Conservation (phyloP, 495 filamentous ascomycete genomes). For the Geoglossum glabrum region DNA sequence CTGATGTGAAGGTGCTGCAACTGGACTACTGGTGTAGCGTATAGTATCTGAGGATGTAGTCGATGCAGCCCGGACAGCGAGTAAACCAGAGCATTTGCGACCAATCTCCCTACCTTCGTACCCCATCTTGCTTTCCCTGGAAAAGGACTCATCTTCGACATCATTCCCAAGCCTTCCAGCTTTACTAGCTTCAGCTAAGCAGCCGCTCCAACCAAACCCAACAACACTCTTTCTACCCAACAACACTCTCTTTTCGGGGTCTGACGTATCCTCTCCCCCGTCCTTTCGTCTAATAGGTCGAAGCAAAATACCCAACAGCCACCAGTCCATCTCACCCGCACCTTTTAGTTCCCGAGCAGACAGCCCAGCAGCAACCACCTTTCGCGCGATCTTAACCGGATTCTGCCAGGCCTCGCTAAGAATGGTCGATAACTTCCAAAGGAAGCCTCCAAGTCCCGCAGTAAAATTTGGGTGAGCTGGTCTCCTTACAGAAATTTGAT, state of each 20-base stretch:
- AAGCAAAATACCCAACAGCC: not conserved
- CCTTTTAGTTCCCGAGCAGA: not conserved
- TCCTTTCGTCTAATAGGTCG: not conserved
- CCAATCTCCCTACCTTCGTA: not conserved
- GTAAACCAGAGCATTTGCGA: not conserved
- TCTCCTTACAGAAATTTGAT: not conserved
- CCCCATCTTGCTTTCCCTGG: not conserved
- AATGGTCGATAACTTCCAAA: not conserved
- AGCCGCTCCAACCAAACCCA: not conserved
- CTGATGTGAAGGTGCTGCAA: slow-evolving; percentile 2
- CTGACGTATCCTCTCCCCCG: not conserved
- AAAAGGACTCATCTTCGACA: not conserved
- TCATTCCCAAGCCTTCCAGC: not conserved
- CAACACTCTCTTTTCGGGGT: not conserved
- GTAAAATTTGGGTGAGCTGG: not conserved
- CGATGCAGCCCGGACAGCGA: slow-evolving; percentile 8
- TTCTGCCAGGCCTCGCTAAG: not conserved
- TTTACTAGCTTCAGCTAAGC: not conserved
- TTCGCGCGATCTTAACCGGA: not conserved
- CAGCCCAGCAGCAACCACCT: not conserved
- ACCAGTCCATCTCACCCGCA: not conserved
- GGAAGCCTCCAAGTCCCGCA: not conserved
- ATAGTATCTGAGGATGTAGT: slow-evolving; percentile 7
- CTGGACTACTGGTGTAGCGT: slow-evolving; percentile 6
- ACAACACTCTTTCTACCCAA: not conserved